Conservation (phyloP, 2,329 filamentous ascomycete species). For the Fusarium hostae region DNA sequence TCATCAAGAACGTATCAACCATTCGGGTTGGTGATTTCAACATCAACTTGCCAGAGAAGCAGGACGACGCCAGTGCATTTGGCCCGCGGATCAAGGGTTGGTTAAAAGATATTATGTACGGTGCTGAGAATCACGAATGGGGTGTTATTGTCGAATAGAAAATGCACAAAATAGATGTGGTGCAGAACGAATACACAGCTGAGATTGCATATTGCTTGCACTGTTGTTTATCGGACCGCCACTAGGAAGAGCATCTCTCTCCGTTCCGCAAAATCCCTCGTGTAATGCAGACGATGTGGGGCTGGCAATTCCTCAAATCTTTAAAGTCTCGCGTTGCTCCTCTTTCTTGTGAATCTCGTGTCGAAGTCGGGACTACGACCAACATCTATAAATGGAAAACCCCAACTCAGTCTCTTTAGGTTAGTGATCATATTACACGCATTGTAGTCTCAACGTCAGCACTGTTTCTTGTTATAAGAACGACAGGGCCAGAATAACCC, state of each 20-base stretch:
- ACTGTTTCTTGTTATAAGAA: too few species aligned
- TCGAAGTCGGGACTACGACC: rapidly evolving
- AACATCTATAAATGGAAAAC: rapidly evolving
- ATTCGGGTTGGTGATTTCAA: neutral
- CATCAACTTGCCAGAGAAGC: neutral
- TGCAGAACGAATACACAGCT: rapidly evolving
- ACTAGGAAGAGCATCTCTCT: rapidly evolving
- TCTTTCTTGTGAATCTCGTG: neutral
- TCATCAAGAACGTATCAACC: neutral
- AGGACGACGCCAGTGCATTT: neutral
- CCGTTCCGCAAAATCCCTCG: neutral
- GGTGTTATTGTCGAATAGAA: neutral
- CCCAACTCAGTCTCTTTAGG: neutral
- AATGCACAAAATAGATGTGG: rapidly evolving
- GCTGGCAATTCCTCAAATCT: neutral
- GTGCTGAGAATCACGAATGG: neutral
- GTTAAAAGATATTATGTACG: neutral
- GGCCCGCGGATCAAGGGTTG: neutral
- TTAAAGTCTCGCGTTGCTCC: rapidly evolving
- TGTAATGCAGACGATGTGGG: neutral
- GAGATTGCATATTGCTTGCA: too few species aligned
- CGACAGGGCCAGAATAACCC: too few species aligned
- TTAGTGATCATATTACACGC: too few species aligned
- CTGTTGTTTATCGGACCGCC: neutral
- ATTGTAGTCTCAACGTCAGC: too few species aligned